A percentile compares a stretch with the other conserved stretches of the same genome.
Evolutionary conservation across 306 rosid species (phyloP).

Genomic region (Gillenia trifoliata): DNA sequence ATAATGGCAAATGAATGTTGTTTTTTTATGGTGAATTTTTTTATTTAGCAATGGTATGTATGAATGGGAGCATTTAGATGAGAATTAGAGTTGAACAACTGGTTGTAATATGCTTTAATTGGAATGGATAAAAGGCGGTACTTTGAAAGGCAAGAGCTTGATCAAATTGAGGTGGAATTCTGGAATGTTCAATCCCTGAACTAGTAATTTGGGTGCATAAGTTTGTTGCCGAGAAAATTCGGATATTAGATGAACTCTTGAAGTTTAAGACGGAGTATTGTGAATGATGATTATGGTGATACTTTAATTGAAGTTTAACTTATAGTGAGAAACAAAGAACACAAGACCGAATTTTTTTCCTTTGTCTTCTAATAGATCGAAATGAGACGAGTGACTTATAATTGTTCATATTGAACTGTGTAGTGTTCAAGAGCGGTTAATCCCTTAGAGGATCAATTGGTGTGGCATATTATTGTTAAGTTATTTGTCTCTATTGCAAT

Average conservation of each 20-base stretch:
- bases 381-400: not conserved
- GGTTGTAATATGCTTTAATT: not conserved
- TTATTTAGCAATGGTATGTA: not conserved
- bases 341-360: not conserved
- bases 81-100: not conserved
- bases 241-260: not conserved
- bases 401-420: not conserved
- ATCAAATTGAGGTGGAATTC: not conserved
- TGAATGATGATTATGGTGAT: not conserved
- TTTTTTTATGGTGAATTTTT: no score
- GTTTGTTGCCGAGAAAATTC: not conserved
- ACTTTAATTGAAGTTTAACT: not conserved
- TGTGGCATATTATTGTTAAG: not conserved
- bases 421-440: not conserved
- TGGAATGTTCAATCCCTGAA: not conserved
- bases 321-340: not conserved
- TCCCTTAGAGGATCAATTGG: not conserved
- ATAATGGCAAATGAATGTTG: not conserved
- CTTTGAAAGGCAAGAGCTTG: not conserved
- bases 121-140: not conserved
- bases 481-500: not conserved
- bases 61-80: not conserved
- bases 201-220: not conserved
- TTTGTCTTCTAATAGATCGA: not conserved
- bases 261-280: not conserved